A percentile compares a stretch with the other conserved stretches of the same genome.
phyloP scores from a whole-genome alignment of 352 stramenopile species.

The Pythium diclinum region DNA sequence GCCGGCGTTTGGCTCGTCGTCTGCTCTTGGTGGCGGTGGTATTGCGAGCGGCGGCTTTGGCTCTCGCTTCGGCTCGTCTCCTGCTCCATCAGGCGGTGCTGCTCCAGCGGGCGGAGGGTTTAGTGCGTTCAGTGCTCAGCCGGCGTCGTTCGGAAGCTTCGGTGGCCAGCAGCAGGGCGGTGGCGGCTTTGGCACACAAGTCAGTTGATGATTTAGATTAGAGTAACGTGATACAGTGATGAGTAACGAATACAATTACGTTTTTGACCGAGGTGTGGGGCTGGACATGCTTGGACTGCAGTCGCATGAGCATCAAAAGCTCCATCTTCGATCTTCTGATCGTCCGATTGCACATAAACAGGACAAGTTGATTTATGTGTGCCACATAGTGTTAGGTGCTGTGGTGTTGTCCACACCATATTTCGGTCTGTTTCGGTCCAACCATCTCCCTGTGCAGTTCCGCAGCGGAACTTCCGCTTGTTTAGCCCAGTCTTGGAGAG shows the following conservation, averaged over 20 bases:
- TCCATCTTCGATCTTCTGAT: neutral
- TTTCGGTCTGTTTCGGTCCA: neutral
- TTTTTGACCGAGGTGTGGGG: neutral
- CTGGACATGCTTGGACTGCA: neutral
- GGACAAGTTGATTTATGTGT: neutral
- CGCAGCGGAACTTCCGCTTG: too few relatives aligned
- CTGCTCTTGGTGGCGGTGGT: constrained; percentile 35
- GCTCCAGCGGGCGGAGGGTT: constrained; percentile 35
- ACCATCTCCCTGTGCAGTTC: neutral
- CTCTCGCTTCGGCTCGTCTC: constrained; percentile 32
- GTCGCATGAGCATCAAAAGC: too few relatives aligned
- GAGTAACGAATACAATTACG: neutral
- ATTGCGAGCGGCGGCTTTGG: constrained; percentile 11
- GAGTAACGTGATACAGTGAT: neutral
- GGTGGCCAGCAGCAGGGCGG: constrained; percentile 10
- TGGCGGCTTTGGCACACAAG: constrained; percentile 20
- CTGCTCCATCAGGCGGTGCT: constrained; percentile 18
- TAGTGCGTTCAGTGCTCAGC: constrained; percentile 27
- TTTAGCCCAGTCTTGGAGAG: neutral
- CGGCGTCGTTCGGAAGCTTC: constrained; percentile 24
- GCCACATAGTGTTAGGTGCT: neutral
- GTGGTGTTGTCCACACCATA: neutral
- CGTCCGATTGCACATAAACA: neutral
- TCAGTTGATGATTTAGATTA: constrained; percentile 14
- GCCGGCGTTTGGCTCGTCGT: constrained; percentile 17